These are phyloP conservation scores for Gymnopilus junonius DNA, from an alignment of 768 basidiomycete species.

Conservation along the genomic window DNA sequence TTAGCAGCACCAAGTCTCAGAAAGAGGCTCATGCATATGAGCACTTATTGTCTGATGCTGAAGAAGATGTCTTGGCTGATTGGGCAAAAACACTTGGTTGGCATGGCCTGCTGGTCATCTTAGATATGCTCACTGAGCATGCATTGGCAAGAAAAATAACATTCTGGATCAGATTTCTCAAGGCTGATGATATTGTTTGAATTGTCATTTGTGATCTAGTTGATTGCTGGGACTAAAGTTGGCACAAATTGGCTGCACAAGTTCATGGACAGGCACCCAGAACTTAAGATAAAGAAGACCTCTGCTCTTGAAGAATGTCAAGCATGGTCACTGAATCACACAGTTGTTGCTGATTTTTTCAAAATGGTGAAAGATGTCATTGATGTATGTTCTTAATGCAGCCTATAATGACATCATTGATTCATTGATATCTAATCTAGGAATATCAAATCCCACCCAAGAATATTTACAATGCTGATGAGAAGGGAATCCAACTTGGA, in stretches of 20 bases:
- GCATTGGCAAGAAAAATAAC: slow-evolving; percentile 17
- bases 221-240: slow-evolving; percentile 19
- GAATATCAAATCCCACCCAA: slow-evolving; percentile 22
- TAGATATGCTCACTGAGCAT: slow-evolving; percentile 13
- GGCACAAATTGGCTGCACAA: slow-evolving; percentile 16
- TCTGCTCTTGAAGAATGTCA: slow-evolving; percentile 26
- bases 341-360: slow-evolving; percentile 24
- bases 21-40: neutral
- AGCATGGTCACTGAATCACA: slow-evolving; percentile 25
- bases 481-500: slow-evolving; percentile 35
- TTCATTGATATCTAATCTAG: slow-evolving; percentile 18
- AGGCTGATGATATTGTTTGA: neutral
- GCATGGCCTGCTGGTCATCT: slow-evolving; percentile 26
- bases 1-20: neutral
- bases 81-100: slow-evolving; percentile 28
- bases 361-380: slow-evolving; percentile 11
- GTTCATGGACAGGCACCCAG: slow-evolving; percentile 23
- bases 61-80: slow-evolving; percentile 27
- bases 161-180: neutral
- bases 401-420: neutral
- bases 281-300: slow-evolving; percentile 23
- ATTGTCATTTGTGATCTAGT: neutral
- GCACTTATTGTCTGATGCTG: neutral
- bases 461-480: slow-evolving; percentile 34
- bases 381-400: neutral